Evolutionary conservation across 495 filamentous ascomycete genomes (phyloP).

Genomic region (Aspergillus incahuasiensis): DNA sequence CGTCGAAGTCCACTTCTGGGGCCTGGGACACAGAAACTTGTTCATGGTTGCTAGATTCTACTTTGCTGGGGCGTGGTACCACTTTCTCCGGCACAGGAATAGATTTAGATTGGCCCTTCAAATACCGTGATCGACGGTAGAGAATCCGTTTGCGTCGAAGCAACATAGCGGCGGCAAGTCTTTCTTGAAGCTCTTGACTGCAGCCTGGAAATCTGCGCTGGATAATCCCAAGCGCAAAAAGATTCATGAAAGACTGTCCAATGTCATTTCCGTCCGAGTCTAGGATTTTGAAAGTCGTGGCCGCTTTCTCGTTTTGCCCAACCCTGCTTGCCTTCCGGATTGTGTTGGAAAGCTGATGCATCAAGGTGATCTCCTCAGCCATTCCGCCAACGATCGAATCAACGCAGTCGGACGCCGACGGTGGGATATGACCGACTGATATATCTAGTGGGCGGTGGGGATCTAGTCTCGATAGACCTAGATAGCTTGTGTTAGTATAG

Average conservation of each 20-base stretch:
- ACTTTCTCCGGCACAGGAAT: not conserved
- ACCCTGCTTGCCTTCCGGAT: conserved; percentile 8
- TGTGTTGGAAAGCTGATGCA: conserved; percentile 12
- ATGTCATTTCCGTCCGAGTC: conserved; percentile 8
- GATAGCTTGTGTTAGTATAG: not conserved
- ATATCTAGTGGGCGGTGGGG: too few relatives aligned
- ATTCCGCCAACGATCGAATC: not conserved
- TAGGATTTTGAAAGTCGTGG: not conserved
- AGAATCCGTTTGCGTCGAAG: conserved; percentile 9
- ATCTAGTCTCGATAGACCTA: not conserved
- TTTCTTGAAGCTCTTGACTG: not conserved
- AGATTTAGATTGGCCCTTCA: not conserved
- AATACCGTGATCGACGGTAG: conserved; percentile 6
- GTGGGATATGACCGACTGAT: not conserved
- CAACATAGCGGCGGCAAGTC: conserved; percentile 7
- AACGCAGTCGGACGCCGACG: not conserved
- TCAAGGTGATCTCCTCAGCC: conserved; percentile 6
- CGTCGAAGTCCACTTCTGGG: not conserved
- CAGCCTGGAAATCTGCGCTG: conserved; percentile 1
- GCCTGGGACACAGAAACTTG: not conserved
- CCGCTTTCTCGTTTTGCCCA: not conserved
- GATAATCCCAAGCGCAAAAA: conserved; percentile 8
- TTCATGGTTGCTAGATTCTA: not conserved
- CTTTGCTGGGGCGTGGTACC: not conserved
- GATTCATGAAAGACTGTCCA: not conserved